Conservation (phyloP, 306 rosid species). For the Castanospermum australe region DNA sequence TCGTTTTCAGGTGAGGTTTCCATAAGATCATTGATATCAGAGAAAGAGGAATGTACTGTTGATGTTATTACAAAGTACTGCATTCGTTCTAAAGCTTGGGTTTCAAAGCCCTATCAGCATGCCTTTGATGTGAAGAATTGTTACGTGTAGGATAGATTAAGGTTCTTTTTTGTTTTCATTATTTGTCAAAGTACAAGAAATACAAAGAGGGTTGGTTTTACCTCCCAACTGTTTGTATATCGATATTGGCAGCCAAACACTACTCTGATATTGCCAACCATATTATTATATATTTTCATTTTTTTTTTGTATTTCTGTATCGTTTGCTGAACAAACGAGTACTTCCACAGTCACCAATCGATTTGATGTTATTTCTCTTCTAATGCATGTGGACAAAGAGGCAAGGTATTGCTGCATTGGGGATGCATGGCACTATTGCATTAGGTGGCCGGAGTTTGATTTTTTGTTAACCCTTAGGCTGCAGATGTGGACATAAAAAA, state of each 20-base stretch:
- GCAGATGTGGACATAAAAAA: background rate
- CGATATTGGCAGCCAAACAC: background rate
- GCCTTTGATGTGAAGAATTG: background rate
- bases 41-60: background rate
- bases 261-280: background rate
- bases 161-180: background rate
- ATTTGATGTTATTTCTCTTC: background rate
- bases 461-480: background rate
- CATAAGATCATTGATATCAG: background rate
- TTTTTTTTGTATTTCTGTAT: background rate
- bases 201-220: background rate
- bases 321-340: background rate
- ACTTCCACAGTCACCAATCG: background rate
- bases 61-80: background rate
- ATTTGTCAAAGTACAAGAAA: background rate
- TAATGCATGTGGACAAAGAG: background rate
- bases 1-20: constrained; percentile 51
- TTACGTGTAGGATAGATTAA: background rate
- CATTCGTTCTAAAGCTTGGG: background rate
- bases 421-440: background rate
- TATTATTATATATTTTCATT: background rate
- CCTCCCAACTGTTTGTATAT: background rate
- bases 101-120: background rate
- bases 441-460: background rate
- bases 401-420: background rate